Evolutionary conservation across 805 yeast species (phyloP), one percentile per base, ranked within the genome.

Genomic region (Aciculoconidium aculeatum): DNA sequence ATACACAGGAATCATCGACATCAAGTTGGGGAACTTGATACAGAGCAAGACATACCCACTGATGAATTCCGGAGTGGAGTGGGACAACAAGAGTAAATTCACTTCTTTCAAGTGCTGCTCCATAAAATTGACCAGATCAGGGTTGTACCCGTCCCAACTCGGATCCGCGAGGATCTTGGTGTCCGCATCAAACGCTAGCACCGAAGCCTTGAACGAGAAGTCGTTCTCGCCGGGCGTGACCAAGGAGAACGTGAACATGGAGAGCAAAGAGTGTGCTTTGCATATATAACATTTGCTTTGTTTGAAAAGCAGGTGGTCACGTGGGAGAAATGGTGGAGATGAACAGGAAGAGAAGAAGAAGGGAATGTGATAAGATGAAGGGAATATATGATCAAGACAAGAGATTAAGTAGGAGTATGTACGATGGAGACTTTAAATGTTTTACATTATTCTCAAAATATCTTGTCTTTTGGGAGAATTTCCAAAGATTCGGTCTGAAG

Each of bases 41-140:
- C 84, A 73, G 15, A 92, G 51, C 22, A 77, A 59, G 0, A 81
- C 76, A 49, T 72, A 86, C 0, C 95, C 94, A 14, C 96, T 92
- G 2, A 85, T 44, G 47, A 77, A 87, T 27, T 79, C 77, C 1
- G 78, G 65, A 0, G 95, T 78, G 1, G 96, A 79, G 41, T 92
- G 97, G 2, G 96, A 86, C n/a, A 92, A 55, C 2, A 92, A 52
- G 2, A 92, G 72, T 12, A 81, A 53, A 42, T 86, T 87, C 3
- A 82, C 66, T 17, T 72, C 55, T 17, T 49, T 40, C 23, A 64
- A 44, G 21, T 53, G 43, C 27, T 45, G 43, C 36, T 61, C 67
- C 39, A 65, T 42, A 39, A 57, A 61, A 18, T 41, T 34, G 10
- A 55, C 55, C 30, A 51, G 55, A 21, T 54, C 49, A 12, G 55